Base-by-base conservation (phyloP, 2,329 filamentous ascomycete species). In the Lachnellula subtilissima region DNA sequence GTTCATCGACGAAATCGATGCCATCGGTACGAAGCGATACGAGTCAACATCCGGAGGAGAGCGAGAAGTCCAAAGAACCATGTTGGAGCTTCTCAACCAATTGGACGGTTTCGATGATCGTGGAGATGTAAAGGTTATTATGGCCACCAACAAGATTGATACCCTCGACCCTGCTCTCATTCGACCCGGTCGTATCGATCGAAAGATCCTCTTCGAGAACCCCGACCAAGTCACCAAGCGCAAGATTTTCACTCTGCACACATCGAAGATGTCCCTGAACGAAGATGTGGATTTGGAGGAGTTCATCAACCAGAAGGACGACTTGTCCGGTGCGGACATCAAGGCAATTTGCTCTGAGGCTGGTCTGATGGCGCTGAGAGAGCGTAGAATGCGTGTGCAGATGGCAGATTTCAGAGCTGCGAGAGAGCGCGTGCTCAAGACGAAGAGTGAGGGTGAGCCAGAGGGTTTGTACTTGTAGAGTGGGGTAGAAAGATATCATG, bases 91-190 rank as follows among this genome's bases (percentile, higher is more conserved):
- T 53, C 86, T 99, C 43, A 99, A 99, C 75, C 94, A 99, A 77
- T 86, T 99, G 8, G 94, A 99, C 72, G 94, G 94, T 68, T 99
- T 99, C 76, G 94, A 99, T 71, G 95, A 99, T 74, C 89, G 94
- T 59, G 95, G 94, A 65, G 94, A 99, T 71, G 93, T 99, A 75
- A 99, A 99, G 80, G 94, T 99, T 60, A 93, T 99, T 73, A 97
- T 99, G 92, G 95, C 94, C 12, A 99, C 94, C 64, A 99, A 99
- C 85, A 99, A 99, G 84, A 99, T 99, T 65, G 95, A 99, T 65
- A 96, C 91, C 4, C 81, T 99, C 28, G 95, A 99, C 70, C 94
- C 94, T 54, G 94, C 94, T 17, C 80, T 99, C 65, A 99, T 99
- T 70, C 88, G 94, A 64, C 94, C 94, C 46, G 94, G 94, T 62